These are phyloP conservation scores for Rhizopogon roseolus DNA, from an alignment of 768 basidiomycete genomes.

Conservation along the genomic window DNA sequence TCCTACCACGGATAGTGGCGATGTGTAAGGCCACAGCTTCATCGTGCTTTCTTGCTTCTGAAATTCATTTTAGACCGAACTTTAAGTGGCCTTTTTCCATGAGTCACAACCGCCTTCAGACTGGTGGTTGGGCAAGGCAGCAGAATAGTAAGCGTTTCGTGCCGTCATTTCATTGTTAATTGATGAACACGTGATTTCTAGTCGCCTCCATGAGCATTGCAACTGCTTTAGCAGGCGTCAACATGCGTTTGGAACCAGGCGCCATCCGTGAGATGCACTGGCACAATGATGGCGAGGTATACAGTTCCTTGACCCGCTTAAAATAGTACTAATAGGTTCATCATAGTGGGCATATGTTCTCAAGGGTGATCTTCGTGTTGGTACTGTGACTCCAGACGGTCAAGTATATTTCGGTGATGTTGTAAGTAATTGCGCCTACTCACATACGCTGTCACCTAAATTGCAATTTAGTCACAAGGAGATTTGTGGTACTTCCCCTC, in stretches of 20 bases:
- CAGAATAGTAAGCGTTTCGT: slow-evolving; percentile 41
- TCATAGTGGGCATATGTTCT: slow-evolving; percentile 50
- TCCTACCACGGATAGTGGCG: slow-evolving; percentile 58
- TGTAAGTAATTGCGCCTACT: slow-evolving; percentile 27
- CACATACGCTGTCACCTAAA: slow-evolving; percentile 16
- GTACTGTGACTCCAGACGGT: slow-evolving; percentile 48
- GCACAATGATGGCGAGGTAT: slow-evolving; percentile 33
- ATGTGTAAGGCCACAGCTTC: slow-evolving; percentile 28
- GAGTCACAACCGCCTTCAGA: slow-evolving; percentile 54
- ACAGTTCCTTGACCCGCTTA: background rate
- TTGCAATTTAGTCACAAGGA: slow-evolving; percentile 18
- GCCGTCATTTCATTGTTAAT: background rate
- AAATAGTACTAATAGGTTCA: background rate
- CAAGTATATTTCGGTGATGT: slow-evolving; percentile 49
- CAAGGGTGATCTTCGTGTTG: slow-evolving; percentile 42
- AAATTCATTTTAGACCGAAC: slow-evolving; percentile 29
- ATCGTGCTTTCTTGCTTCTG: background rate
- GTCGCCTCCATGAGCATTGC: slow-evolving; percentile 38
- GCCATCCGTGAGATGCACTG: slow-evolving; percentile 43
- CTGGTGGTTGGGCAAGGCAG: slow-evolving; percentile 65
- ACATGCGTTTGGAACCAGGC: slow-evolving; percentile 38
- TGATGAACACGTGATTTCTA: slow-evolving; percentile 21
- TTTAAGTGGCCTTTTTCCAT: slow-evolving; percentile 62
- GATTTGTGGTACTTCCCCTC: slow-evolving; percentile 62
- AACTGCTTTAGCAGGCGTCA: slow-evolving; percentile 32